phyloP scores from a whole-genome alignment of 257 asterid genomes.

The Voacanga thouarsii region DNA sequence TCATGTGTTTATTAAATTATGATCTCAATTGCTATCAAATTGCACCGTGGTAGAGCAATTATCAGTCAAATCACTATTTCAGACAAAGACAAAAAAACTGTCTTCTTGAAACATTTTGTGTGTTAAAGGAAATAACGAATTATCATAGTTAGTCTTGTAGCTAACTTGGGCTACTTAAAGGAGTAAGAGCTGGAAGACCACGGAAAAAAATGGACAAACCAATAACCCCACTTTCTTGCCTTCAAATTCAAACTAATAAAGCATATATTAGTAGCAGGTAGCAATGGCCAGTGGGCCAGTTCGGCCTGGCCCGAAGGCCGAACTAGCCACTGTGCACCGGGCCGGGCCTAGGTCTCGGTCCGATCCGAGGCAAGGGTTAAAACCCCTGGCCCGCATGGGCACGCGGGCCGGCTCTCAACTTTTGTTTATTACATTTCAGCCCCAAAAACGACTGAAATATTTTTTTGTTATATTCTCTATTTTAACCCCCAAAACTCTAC shows the following conservation, averaged over 20 bases:
- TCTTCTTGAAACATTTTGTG: neutral
- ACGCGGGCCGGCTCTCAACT: too few relatives aligned
- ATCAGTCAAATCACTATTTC: neutral
- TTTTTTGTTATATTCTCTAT: too few relatives aligned
- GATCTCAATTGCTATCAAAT: neutral
- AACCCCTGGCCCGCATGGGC: too few relatives aligned
- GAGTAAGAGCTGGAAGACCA: neutral
- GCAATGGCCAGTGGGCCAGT: too few relatives aligned
- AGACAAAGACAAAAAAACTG: neutral
- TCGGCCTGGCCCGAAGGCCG: too few relatives aligned
- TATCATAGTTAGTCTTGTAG: neutral
- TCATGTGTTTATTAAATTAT: neutral
- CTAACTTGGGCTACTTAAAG: neutral
- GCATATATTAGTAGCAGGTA: slow-evolving; percentile 2
- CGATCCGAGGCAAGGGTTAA: too few relatives aligned
- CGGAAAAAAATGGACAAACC: neutral
- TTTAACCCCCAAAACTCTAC: too few relatives aligned
- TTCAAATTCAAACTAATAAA: slow-evolving; percentile 3
- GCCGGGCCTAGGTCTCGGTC: too few relatives aligned
- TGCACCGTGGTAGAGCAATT: neutral
- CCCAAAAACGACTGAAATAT: too few relatives aligned
- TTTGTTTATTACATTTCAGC: too few relatives aligned
- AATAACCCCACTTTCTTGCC: slow-evolving; percentile 1
- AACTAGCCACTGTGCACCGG: too few relatives aligned
- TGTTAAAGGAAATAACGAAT: neutral